These are phyloP conservation scores for Ophiocordyceps camponoti-saundersi DNA, from an alignment of 2,329 filamentous ascomycete genomes.

Conservation along the genomic window DNA sequence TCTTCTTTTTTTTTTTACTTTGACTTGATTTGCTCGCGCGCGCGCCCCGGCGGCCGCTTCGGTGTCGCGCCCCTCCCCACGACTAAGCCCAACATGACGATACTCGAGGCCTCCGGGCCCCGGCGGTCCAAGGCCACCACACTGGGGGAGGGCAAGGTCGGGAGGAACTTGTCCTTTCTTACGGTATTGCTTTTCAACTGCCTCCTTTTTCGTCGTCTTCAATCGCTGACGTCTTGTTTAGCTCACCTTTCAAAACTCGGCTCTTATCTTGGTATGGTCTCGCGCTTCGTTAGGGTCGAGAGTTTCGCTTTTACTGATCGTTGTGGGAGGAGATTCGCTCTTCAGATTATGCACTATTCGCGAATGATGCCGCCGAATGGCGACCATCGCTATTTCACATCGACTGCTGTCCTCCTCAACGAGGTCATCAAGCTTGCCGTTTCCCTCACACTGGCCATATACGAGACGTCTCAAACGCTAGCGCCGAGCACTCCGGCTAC, in stretches of 20 bases:
- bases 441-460: constrained; percentile 71
- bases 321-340: not conserved
- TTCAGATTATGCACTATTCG: constrained; percentile 82
- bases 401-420: constrained; percentile 84
- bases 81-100: constrained; percentile 4
- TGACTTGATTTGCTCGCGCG: not conserved
- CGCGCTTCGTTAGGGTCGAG: not conserved
- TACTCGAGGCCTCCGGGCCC: constrained; percentile 5
- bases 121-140: constrained; percentile 1
- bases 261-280: constrained; percentile 46
- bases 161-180: constrained; percentile 8
- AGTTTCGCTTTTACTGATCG: not conserved
- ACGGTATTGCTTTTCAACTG: constrained; percentile 6
- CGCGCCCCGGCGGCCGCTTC: not conserved
- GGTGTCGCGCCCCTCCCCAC: not conserved
- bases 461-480: constrained; percentile 65
- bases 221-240: constrained; percentile 15
- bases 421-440: constrained; percentile 83
- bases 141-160: constrained; percentile 3
- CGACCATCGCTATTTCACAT: constrained; percentile 81
- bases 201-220: not conserved
- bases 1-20: not conserved
- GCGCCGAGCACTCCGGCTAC: constrained; percentile 67
- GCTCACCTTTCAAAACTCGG: constrained; percentile 63
- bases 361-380: constrained; percentile 74